A percentile compares a stretch with the other conserved stretches of the same genome.
Conservation (phyloP, 352 stramenopile species). For the Thalassiosira hispida region DNA sequence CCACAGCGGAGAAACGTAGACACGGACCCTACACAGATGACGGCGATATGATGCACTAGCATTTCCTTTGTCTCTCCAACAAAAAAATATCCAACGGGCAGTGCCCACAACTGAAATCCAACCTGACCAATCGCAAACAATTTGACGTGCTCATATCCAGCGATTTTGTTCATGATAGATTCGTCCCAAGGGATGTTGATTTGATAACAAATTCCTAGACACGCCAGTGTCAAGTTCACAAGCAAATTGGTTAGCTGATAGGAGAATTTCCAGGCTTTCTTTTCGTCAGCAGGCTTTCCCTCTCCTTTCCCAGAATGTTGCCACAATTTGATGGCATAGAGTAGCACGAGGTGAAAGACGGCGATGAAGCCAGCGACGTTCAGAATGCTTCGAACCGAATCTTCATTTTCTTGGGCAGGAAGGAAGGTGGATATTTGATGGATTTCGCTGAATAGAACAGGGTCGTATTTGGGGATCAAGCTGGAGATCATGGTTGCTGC, state of each 20-base stretch:
- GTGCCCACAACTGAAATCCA: slow-evolving; percentile 55
- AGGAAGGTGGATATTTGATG: slow-evolving; percentile 41
- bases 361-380: slow-evolving; percentile 32
- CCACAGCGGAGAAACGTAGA: slow-evolving; percentile 37
- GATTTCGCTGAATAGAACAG: slow-evolving; percentile 25
- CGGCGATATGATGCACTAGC: slow-evolving; percentile 57
- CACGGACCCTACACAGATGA: slow-evolving; percentile 44
- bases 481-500: no score
- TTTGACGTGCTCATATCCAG: slow-evolving; percentile 35
- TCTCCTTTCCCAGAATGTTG: neutral
- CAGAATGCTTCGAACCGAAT: slow-evolving; percentile 31
- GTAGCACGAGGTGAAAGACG: slow-evolving; percentile 30
- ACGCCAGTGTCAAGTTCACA: slow-evolving; percentile 60
- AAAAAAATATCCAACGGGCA: slow-evolving; percentile 42
- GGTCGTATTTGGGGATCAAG: slow-evolving; percentile 37
- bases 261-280: slow-evolving; percentile 41
- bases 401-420: slow-evolving; percentile 28
- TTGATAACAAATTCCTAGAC: slow-evolving; percentile 58
- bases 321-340: slow-evolving; percentile 23
- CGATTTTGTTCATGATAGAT: slow-evolving; percentile 33
- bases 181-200: slow-evolving; percentile 27
- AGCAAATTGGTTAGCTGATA: slow-evolving; percentile 74
- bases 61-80: slow-evolving; percentile 50
- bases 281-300: neutral
- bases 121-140: slow-evolving; percentile 43